Base-by-base conservation (phyloP, 257 asterid genomes). In the Orobanche coerulescens region DNA sequence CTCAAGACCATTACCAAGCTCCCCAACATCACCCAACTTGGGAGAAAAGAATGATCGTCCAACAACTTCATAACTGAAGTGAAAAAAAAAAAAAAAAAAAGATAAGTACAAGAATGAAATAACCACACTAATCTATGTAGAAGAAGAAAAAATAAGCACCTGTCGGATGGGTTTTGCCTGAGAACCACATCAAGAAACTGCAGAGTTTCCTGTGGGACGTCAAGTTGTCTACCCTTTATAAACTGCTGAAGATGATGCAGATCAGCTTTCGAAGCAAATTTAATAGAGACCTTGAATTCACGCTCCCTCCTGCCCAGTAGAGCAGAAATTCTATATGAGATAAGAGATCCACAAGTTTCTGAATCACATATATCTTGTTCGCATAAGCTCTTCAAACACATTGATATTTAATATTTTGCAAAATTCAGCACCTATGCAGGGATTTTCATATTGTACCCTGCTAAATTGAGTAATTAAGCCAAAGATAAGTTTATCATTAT, bases 161-260 rank as follows among this genome's bases (percentile, higher is more conserved):
- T 34, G 4, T 16, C 34, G 0, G 95, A 82, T 13, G 92, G 94
- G 0, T 2, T 64, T 73, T 80, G 80, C 37, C 98, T 54, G 7
- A 91, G 84, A 60, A 82, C 96, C 61, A 91, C 94, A 47, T 91
- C 98, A 36, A 85, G 87, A 31, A 76, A 79, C 36, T 91, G 98
- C 2, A 91, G 42, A 4, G 90, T 86, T 67, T 88, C 95, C 0
- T 82, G 87, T 0, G 98, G 95, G 2, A 37, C 47, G 62, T 91
- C 96, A n/a, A 3, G 80, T 26, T 84, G 96, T 12, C 67, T 61
- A 0, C 88, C 56, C 14, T 18, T 44, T 3, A 91, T 43, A 65
- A 88, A 88, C 34, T 79, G 74, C 0, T 58, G 60, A 1, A 91
- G 78, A 20, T 84, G 93, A 58, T 82, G 61, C 2, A 88, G 54